A percentile compares a stretch with the other conserved stretches of the same genome.
phyloP scores from a whole-genome alignment of 2,329 filamentous ascomycete genomes.

The Nemania diffusa region DNA sequence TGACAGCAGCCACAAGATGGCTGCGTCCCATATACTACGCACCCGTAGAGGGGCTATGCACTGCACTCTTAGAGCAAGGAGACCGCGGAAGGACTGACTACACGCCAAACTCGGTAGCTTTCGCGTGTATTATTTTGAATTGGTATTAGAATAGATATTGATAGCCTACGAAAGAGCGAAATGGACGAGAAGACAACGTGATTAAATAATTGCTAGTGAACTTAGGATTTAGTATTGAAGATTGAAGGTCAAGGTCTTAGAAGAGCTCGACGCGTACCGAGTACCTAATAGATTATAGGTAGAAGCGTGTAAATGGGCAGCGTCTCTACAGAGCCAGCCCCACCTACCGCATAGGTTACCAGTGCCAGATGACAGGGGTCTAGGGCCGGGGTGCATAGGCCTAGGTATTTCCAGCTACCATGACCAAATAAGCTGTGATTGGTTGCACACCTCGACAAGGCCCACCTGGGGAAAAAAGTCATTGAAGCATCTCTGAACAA shows the following conservation, averaged over 20 bases:
- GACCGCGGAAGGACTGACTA: not conserved
- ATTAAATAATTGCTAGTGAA: not conserved
- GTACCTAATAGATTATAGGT: too few species aligned
- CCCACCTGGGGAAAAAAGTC: conserved; percentile 34
- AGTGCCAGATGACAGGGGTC: conserved; percentile 3
- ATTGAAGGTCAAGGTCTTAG: too few species aligned
- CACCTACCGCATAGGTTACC: too few species aligned
- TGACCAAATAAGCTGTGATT: conserved; percentile 11
- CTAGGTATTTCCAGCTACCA: not conserved
- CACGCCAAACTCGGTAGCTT: not conserved
- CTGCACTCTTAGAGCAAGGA: not conserved
- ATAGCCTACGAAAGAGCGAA: not conserved
- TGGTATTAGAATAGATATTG: not conserved
- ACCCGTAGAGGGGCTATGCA: not conserved
- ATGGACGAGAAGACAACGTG: not conserved
- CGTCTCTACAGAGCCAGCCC: too few species aligned
- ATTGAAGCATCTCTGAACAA: conserved; percentile 26
- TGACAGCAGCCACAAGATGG: not conserved
- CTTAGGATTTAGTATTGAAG: not conserved
- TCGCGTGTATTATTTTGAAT: not conserved
- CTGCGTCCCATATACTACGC: not conserved
- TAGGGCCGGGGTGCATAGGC: not conserved
- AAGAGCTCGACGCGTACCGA: not conserved
- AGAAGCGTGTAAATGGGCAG: not conserved
- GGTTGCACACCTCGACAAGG: not conserved